Percentiles rank a stretch among this genome's conserved stretches.
Evolutionary conservation across 768 basidiomycete species (phyloP).

Genomic region (Russula virescens): DNA sequence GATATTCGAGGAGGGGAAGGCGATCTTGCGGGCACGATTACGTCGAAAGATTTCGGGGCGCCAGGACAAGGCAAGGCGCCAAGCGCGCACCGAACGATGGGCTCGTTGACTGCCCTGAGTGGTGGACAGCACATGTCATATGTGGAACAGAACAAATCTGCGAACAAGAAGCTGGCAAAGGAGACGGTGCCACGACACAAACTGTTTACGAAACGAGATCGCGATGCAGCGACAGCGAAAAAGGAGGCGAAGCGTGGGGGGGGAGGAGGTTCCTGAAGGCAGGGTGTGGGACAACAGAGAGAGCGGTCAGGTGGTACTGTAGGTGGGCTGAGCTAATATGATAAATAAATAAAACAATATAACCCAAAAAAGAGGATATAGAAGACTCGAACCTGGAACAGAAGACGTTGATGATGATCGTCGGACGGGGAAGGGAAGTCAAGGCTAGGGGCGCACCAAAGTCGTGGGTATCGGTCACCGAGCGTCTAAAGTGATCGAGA

Average conservation of each 20-base stretch:
- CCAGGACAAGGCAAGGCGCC: slow-evolving; percentile 51
- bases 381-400: background rate
- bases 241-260: slow-evolving; percentile 33
- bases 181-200: slow-evolving; percentile 57
- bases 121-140: slow-evolving; percentile 92
- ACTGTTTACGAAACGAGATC: slow-evolving; percentile 78
- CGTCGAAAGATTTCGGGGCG: slow-evolving; percentile 78
- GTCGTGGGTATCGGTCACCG: slow-evolving; percentile 7
- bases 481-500: slow-evolving; percentile 17
- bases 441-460: background rate
- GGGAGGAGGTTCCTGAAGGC: slow-evolving; percentile 17
- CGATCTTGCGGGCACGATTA: slow-evolving; percentile 79
- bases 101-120: slow-evolving; percentile 76
- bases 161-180: slow-evolving; percentile 70
- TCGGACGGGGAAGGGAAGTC: background rate
- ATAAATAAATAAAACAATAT: background rate
- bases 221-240: slow-evolving; percentile 54
- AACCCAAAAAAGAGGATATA: background rate
- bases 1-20: slow-evolving; percentile 82
- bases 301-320: background rate
- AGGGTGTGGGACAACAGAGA: too few species aligned
- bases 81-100: slow-evolving; percentile 68
- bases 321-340: background rate
- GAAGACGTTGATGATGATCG: slow-evolving; percentile 8
- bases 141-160: slow-evolving; percentile 86